Evolutionary conservation across 2,329 filamentous ascomycete species (phyloP).

Genomic region (Diplodia seriata): DNA sequence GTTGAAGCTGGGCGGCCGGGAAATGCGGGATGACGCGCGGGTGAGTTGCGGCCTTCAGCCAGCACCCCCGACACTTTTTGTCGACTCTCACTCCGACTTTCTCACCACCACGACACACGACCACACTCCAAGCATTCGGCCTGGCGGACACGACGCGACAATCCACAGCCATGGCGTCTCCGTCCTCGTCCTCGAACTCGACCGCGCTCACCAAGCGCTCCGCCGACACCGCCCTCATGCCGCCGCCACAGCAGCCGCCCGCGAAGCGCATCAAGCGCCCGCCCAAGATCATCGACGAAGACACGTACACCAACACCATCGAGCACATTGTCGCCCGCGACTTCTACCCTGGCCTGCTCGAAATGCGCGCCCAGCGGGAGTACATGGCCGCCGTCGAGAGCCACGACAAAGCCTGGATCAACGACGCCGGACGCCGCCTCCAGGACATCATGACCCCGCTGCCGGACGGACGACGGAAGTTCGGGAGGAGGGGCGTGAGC

Average conservation of each 20-base stretch:
- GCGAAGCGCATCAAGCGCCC: slow-evolving; percentile 92
- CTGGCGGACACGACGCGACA: background rate
- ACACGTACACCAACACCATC: slow-evolving; percentile 86
- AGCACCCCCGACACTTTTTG: background rate
- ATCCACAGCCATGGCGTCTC: background rate
- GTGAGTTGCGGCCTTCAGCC: background rate
- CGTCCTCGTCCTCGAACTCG: slow-evolving; percentile 45
- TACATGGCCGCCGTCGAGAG: slow-evolving; percentile 92
- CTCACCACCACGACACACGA: background rate
- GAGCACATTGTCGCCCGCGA: slow-evolving; percentile 95
- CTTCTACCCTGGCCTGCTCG: slow-evolving; percentile 91
- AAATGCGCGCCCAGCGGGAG: slow-evolving; percentile 86
- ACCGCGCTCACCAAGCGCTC: slow-evolving; percentile 71
- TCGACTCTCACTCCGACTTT: background rate
- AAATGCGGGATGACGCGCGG: slow-evolving; percentile 6
- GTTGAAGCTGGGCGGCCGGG: background rate
- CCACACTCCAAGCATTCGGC: background rate
- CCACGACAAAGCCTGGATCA: slow-evolving; percentile 83
- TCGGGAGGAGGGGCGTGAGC: background rate
- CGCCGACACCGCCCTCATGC: slow-evolving; percentile 75
- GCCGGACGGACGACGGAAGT: slow-evolving; percentile 52
- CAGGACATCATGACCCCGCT: slow-evolving; percentile 82
- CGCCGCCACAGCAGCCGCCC: slow-evolving; percentile 75
- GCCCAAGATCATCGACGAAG: slow-evolving; percentile 86
- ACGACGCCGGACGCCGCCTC: slow-evolving; percentile 70